phyloP scores from a whole-genome alignment of 441 rosid genomes.

The Adansonia madagascariensis region DNA sequence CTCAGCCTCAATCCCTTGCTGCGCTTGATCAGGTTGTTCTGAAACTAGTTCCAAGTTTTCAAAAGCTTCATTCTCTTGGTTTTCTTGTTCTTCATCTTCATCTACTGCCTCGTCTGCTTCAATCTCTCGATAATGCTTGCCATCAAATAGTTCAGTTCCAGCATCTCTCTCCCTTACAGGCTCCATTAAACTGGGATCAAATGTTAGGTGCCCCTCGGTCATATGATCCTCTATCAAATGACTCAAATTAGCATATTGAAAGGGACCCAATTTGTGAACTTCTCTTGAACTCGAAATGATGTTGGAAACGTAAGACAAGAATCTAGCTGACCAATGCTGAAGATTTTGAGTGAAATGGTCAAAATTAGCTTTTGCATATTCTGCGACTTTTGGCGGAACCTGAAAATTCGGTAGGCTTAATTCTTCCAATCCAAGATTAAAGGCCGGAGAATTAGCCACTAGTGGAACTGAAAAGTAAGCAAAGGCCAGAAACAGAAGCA shows the following conservation, averaged over 20 bases:
- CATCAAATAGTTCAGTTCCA: constrained; percentile 22
- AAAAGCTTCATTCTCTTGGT: constrained; percentile 18
- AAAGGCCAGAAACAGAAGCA: constrained; percentile 45
- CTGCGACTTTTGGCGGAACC: constrained; percentile 44
- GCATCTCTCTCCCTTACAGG: constrained; percentile 16
- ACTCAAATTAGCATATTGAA: constrained; percentile 64
- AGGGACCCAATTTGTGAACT: constrained; percentile 34
- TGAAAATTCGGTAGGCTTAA: constrained; percentile 41
- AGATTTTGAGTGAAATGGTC: constrained; percentile 47
- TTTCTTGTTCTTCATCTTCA: constrained; percentile 33
- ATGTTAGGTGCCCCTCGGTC: constrained; percentile 33
- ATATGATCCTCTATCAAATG: constrained; percentile 42
- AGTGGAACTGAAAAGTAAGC: constrained; percentile 43
- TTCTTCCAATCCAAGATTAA: constrained; percentile 37
- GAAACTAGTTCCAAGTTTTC: constrained; percentile 26
- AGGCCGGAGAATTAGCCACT: constrained; percentile 38
- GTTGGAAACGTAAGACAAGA: constrained; percentile 41
- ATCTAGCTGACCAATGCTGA: constrained; percentile 44
- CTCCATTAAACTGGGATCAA: constrained; percentile 34
- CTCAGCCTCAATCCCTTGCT: constrained; percentile 1
- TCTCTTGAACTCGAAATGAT: constrained; percentile 45
- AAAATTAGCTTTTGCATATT: constrained; percentile 41
- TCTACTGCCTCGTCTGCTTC: constrained; percentile 34
- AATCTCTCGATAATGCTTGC: constrained; percentile 23
- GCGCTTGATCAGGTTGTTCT: constrained; percentile 36